These are phyloP conservation scores for Cystofilobasidium macerans DNA, from an alignment of 768 basidiomycete genomes.

Conservation along the genomic window DNA sequence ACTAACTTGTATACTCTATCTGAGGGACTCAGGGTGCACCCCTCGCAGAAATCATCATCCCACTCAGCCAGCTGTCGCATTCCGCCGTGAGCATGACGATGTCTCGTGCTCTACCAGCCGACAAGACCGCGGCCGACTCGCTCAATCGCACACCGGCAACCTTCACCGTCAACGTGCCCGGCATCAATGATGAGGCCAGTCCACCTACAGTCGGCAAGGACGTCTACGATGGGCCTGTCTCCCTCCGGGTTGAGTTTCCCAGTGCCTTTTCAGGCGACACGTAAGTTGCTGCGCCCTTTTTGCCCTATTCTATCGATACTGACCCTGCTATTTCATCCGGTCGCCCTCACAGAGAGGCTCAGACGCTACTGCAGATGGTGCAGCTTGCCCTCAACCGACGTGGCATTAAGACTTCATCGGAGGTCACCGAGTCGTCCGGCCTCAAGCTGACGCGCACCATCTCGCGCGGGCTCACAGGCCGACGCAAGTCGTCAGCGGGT, in stretches of 20 bases:
- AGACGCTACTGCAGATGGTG: not conserved
- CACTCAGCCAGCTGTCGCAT: not conserved
- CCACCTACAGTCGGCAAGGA: not conserved
- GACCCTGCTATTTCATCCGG: not conserved
- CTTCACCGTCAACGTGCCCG: not conserved
- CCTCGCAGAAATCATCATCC: not conserved
- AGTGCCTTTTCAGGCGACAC: not conserved
- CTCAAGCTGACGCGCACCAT: constrained; percentile 5
- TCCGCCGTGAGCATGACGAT: not conserved
- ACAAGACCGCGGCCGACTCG: not conserved
- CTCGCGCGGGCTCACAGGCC: not conserved
- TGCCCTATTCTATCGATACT: not conserved
- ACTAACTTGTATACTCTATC: no score
- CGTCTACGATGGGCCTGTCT: not conserved
- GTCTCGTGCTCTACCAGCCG: not conserved
- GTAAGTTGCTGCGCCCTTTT: not conserved
- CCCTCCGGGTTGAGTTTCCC: not conserved
- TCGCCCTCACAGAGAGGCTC: not conserved
- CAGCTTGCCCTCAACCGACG: not conserved
- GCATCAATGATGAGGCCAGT: not conserved
- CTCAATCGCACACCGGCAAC: not conserved
- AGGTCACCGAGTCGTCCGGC: not conserved
- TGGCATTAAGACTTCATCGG: not conserved
- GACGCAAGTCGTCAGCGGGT: not conserved
- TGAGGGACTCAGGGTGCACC: not conserved